Percentiles rank a stretch among this genome's conserved stretches.
phyloP scores from a whole-genome alignment of 768 basidiomycete genomes.

The Serpula lacrymans region DNA sequence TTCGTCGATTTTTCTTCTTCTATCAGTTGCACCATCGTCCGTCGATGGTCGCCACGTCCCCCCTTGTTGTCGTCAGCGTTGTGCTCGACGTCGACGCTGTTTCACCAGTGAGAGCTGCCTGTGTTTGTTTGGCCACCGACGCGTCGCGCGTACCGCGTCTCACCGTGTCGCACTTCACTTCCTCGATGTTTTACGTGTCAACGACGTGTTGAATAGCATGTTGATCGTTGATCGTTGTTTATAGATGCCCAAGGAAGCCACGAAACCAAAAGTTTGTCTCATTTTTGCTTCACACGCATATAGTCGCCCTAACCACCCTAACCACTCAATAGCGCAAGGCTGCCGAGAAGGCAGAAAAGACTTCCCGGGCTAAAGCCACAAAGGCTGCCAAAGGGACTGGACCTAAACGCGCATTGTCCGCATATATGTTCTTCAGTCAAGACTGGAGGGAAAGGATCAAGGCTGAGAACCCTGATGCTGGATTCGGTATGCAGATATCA shows the following conservation, averaged over 20 bases:
- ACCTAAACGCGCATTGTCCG: constrained; percentile 90
- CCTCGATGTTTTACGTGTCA: constrained; percentile 19
- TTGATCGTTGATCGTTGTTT: constrained; percentile 31
- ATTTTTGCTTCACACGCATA: constrained; percentile 8
- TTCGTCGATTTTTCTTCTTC: constrained; percentile 13
- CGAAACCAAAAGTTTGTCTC: constrained; percentile 62
- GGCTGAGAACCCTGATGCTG: constrained; percentile 90
- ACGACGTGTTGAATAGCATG: constrained; percentile 37
- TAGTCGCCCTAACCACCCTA: constrained; percentile 1
- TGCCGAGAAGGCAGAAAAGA: constrained; percentile 67
- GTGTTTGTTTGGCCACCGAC: constrained; percentile 36
- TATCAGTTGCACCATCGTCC: constrained; percentile 22
- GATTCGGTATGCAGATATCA: constrained; percentile 64
- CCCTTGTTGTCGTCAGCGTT: constrained; percentile 23
- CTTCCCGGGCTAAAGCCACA: constrained; percentile 32
- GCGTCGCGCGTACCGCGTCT: constrained; percentile 33
- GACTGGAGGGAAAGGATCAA: constrained; percentile 96
- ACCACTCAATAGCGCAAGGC: constrained; percentile 59
- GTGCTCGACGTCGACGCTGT: constrained; percentile 16
- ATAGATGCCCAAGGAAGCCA: constrained; percentile 77
- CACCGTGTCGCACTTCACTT: constrained; percentile 11
- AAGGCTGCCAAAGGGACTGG: constrained; percentile 49
- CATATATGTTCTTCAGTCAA: constrained; percentile 99
- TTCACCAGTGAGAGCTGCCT: no score
- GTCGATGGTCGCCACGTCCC: constrained; percentile 13